Percentiles rank a stretch among this genome's conserved stretches.
Conservation (phyloP, 192 early-diverging fungal genomes). For the Rhizophlyctis rosea region DNA sequence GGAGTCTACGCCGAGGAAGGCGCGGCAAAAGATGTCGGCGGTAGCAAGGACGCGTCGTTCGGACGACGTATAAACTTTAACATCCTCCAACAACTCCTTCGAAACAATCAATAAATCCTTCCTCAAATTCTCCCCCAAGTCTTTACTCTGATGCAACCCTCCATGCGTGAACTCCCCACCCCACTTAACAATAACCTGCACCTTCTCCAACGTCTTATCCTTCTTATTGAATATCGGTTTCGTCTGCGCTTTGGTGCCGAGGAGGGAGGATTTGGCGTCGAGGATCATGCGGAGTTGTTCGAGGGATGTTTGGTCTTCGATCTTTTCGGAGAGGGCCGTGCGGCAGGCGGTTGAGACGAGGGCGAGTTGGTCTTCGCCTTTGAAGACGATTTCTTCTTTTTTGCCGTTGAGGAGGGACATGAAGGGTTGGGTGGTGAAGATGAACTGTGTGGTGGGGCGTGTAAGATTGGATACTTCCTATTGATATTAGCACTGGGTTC, state of each 20-base stretch:
- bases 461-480: no score
- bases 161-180: slow-evolving; percentile 91
- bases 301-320: slow-evolving; percentile 56
- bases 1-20: slow-evolving; percentile 59
- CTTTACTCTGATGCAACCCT: slow-evolving; percentile 82
- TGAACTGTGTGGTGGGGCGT: slow-evolving; percentile 56
- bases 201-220: slow-evolving; percentile 51
- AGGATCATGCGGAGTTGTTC: slow-evolving; percentile 73
- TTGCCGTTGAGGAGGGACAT: slow-evolving; percentile 64
- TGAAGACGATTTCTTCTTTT: slow-evolving; percentile 77
- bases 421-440: slow-evolving; percentile 69
- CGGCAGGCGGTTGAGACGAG: slow-evolving; percentile 63
- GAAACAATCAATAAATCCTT: slow-evolving; percentile 92
- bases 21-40: slow-evolving; percentile 61
- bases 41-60: slow-evolving; percentile 89
- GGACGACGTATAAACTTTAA: slow-evolving; percentile 78
- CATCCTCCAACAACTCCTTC: slow-evolving; percentile 78
- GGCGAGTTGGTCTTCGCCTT: slow-evolving; percentile 66
- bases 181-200: slow-evolving; percentile 96
- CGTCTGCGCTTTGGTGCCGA: slow-evolving; percentile 90
- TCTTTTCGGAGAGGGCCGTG: slow-evolving; percentile 47
- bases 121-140: slow-evolving; percentile 87
- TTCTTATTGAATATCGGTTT: slow-evolving; percentile 72
- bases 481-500: slow-evolving; percentile 7
- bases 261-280: slow-evolving; percentile 70